Evolutionary conservation across 768 basidiomycete genomes (phyloP), one percentile per base, ranked within the genome.

Genomic region (Coprinopsis marcescibilis): DNA sequence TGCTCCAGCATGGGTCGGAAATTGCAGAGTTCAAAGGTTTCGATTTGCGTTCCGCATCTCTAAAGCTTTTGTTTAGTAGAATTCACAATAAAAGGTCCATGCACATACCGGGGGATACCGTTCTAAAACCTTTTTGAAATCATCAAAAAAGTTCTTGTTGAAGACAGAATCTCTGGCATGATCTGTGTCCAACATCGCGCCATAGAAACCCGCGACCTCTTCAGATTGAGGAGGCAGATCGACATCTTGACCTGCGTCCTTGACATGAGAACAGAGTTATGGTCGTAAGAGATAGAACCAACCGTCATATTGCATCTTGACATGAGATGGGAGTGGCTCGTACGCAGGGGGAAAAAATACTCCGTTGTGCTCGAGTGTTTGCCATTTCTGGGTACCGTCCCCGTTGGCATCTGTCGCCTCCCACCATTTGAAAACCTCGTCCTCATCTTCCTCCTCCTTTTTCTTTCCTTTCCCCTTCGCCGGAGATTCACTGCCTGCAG

Each of bases 231-330:
- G 80, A 17, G 91, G 81, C 26, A 99, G 80, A 56, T 83, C 73
- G 23, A 97, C 76, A 10, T 72, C 62, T 64, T 85, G 80, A 53
- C 91, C 95, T 96, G 55, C 20, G 43, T 56, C 33, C 49, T 29
- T 50, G 29, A 37, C 27, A 19, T 43, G 13, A 14, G 29, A 30
- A 12, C 12, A 14, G 36, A 21, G 45, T 34, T 17, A 30, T 23
- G 13, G 14, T 40, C 40, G 45, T 19, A 46, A 48, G 23, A 39
- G 44, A 33, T 15, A 51, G 17, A 36, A 64, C 77, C 46, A 61
- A 92, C 95, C 94, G 54, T 94, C 79, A 63, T 99, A 99, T 59
- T 83, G 85, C 91, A 99, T 90, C 73, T 89, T 95, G 62, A 96
- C 80, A 58, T 80, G 58, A 6, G 72, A 65, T 1, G 96, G 92